Base-by-base conservation (phyloP, 2,329 filamentous ascomycete genomes). In the Hymenoscyphus fraxineus region DNA sequence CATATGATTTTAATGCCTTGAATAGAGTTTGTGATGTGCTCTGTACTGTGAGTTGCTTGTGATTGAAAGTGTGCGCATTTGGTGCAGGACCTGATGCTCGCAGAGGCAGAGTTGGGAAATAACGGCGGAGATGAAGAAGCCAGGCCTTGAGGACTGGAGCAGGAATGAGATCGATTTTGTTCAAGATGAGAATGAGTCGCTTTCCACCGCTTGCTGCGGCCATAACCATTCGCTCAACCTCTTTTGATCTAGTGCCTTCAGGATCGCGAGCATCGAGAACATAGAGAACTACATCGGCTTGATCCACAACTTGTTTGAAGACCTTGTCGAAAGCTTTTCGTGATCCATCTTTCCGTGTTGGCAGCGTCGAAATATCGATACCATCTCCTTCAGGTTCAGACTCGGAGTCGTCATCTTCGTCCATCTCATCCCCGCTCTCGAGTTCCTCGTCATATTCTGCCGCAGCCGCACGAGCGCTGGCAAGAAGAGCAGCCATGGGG, bases 141-240 rank as follows among this genome's bases (percentile, higher is more conserved):
- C 93, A 97, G 73, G 84, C 87, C 76, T 91, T 92, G 56, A 97
- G 86, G 13, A 94, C 90, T 58, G 88, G 83, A 27, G 91, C 87
- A 2, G 93, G 93, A 57, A 97, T 85, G 64, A 97, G 84, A 76
- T 97, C 93, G 76, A 96, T 93, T 85, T 97, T 97, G 88, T 97
- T 97, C 70, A 97, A 82, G 64, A 97, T 86, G 65, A 97, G 86
- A 66, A 97, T 96, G 65, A 97, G 83, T 61, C 93, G 86, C 82
- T 97, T 97, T 70, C 88, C 89, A 63, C 90, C 91, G 35, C 84
- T 85, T 15, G 92, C 90, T 10, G 92, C 89, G n/a, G 92, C 89
- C 90, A 96, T 93, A 76, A 97, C 88, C 78, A 90, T 88, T 67
- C 92, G 89, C 82, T 97, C 93, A 56, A 97, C 90, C 69, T 96